Evolutionary conservation across 2,329 filamentous ascomycete species (phyloP), one percentile per base, ranked within the genome.

Genomic region (Epichloe glyceriae): DNA sequence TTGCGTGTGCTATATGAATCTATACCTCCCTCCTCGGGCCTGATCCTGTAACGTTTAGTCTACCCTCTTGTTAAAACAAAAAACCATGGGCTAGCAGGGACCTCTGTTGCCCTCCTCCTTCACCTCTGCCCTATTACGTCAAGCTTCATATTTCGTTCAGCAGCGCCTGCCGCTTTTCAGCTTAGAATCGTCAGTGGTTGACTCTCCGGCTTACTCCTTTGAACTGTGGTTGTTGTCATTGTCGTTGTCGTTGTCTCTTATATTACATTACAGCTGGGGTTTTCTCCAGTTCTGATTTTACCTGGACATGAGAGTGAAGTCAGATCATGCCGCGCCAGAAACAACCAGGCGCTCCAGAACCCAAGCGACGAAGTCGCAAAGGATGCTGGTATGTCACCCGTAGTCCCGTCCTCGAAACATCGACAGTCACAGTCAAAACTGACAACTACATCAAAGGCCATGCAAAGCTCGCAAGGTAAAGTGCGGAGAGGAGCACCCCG

Each of bases 401-500:
- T 42, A 3, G 17, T 40, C n/a, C 10, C 17, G 14, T 40, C n/a
- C 15, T 14, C 33, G 37, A n/a, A 33, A 14, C n/a, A 30, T 41
- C 15, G 38, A 26, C 2, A 34, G 15, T 12, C 12, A n/a, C 22
- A 34, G 22, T 33, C 17, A n/a, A 34, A 8, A 35, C 38, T 48
- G 19, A 41, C 26, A 19, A 41, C 19, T 17, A 10, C 12, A 7
- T 20, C 11, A 17, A 44, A 88, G 85, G 83, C 85, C 84, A 12
- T 90, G 86, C 70, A 90, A 90, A 70, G 77, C 78, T 55, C 78
- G 85, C 54, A 91, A 70, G 54, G 65, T 70, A 55, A 90, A 90
- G 72, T 91, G 86, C 67, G 86, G 84, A 55, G 87, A 91, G 65
- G 82, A 86, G 62, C 84, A 83, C 57, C 86, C 87, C 14, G 69